Base-by-base conservation (phyloP, 176 grass and related monocot species). In the Aegilops sharonensis region DNA sequence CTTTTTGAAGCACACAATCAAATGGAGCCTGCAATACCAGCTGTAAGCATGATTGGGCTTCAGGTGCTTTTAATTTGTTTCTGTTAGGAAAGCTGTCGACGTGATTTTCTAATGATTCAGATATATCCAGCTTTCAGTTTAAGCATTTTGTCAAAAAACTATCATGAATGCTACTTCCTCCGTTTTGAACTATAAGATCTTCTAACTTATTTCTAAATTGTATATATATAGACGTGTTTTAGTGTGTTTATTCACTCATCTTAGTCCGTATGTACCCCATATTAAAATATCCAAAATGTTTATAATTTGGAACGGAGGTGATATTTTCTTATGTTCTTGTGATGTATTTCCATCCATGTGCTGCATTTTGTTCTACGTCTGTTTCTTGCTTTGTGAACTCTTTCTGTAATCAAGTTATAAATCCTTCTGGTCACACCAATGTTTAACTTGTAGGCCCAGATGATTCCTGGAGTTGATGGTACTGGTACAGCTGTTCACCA, bases 1-100 rank as follows among this genome's bases (percentile, higher is more conserved):
- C 77, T 99, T 14, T 99, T 99, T 94, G 97, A 99, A 87, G 92
- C 92, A 29, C 94, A 99, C 25, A 93, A 94, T 82, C 94, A 93
- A 67, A 87, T 97, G 68, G 97, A 99, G 50, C 94, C 94, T 84
- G 89, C 92, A 85, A 91, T 85, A 85, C 90, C 87, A 87, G 60
- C 97, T 97, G 94, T 93, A 87, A 89, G 87, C 85, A 91, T 93
- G 90, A 97, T 97, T 87, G 87, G 90, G 76, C 92, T 97, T 89
- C 89, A 94, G 90, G 94, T 99, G 88, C 65, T 62, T 82, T 66
- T 72, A 31, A 72, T 62, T 84, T 64, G 60, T 56, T 75, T 87
- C 61, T 60, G 14, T 10, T 52, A 64, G 39, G 63, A 86, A 39
- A 42, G 37, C 80, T 84, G 13, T 43, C 43, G 11, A 8, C 21